Evolutionary conservation across 163 green algal genomes (phyloP).

Genomic region (Chlorella variabilis): DNA sequence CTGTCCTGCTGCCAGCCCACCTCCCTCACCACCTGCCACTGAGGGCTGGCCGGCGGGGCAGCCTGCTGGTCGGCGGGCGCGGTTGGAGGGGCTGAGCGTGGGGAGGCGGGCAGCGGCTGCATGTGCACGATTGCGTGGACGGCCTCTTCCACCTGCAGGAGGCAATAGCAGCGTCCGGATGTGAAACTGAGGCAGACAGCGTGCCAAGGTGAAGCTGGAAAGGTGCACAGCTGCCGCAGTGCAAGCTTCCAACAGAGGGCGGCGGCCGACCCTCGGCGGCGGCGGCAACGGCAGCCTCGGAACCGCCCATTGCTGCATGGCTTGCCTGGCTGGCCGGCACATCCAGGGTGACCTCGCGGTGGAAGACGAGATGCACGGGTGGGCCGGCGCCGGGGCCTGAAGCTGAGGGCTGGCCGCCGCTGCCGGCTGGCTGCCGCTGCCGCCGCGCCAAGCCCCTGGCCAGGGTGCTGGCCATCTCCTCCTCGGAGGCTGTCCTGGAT

Average conservation of each 20-base stretch:
- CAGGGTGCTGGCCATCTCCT: neutral
- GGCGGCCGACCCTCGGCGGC: too few species aligned
- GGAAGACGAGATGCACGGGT: neutral
- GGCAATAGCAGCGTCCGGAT: too few species aligned
- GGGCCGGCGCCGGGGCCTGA: too few species aligned
- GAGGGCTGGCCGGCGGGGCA: too few species aligned
- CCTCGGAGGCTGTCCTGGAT: neutral
- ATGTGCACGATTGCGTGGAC: constrained; percentile 1
- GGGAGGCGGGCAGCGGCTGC: neutral
- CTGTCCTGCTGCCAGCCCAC: neutral
- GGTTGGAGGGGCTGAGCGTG: neutral
- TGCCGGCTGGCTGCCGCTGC: too few species aligned
- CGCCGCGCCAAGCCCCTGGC: neutral
- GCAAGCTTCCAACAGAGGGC: neutral
- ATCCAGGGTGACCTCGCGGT: neutral
- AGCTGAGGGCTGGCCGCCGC: neutral
- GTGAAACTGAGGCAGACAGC: too few species aligned
- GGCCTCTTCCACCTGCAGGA: neutral
- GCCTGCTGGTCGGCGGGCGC: neutral
- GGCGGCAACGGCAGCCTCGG: too few species aligned
- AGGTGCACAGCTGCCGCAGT: too few species aligned
- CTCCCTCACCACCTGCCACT: neutral
- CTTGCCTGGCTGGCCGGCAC: neutral
- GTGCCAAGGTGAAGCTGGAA: too few species aligned
- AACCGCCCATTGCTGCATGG: too few species aligned